phyloP scores from a whole-genome alignment of 306 rosid genomes.

The Pterocarpus macrocarpus region DNA sequence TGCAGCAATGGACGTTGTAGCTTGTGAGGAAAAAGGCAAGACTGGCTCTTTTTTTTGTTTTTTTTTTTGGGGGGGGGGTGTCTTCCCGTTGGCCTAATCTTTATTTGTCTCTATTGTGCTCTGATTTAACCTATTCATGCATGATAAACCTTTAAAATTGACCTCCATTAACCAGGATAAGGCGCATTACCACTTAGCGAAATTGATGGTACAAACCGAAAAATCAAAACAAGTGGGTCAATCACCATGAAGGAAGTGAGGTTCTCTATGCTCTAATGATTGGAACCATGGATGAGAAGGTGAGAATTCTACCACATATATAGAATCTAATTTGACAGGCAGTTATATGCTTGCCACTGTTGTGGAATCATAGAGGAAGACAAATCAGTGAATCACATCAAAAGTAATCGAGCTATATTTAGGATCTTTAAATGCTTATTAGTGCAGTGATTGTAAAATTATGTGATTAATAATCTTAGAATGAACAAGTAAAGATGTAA shows the following conservation, averaged over 20 bases:
- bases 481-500: neutral
- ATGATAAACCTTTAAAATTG: slow-evolving; percentile 22
- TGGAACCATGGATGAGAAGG: slow-evolving; percentile 25
- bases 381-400: slow-evolving; percentile 8
- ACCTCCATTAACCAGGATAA: slow-evolving; percentile 19
- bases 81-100: neutral
- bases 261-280: slow-evolving; percentile 49
- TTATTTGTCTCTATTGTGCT: neutral
- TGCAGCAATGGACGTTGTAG: neutral
- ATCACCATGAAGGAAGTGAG: slow-evolving; percentile 26
- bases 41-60: neutral
- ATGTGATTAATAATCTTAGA: neutral
- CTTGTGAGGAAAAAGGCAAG: neutral
- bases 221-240: slow-evolving; percentile 38
- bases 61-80: neutral
- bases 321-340: slow-evolving; percentile 33
- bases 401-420: neutral
- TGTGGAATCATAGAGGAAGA: slow-evolving; percentile 29
- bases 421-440: neutral
- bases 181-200: slow-evolving; percentile 36
- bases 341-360: slow-evolving; percentile 3
- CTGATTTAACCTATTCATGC: slow-evolving; percentile 35
- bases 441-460: neutral
- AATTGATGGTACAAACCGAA: slow-evolving; percentile 37
- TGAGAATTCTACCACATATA: slow-evolving; percentile 29